Base-by-base conservation (phyloP, 148 eudicot species). In the Rhododendron molle region DNA sequence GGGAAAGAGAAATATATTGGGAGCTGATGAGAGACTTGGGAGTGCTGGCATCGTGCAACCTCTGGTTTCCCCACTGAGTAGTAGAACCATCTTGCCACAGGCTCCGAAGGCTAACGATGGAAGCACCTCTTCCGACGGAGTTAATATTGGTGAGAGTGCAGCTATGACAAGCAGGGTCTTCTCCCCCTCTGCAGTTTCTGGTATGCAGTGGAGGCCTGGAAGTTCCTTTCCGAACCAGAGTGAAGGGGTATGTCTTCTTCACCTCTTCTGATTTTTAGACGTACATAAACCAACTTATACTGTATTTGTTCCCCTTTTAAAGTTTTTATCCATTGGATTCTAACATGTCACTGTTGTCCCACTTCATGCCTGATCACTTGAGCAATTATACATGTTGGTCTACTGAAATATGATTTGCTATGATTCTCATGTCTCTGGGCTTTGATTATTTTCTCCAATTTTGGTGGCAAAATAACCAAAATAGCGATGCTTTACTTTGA, bases 131-230 rank as follows among this genome's bases (percentile, higher is more conserved):
- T 65, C 88, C 87, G 94, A 90, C 49, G 86, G 87, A 88, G 89
- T 88, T 81, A 89, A 83, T 87, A 84, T 85, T 88, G 89, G 87
- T 88, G 95, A 92, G 85, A 89, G 88, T 90, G 90, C 94, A 88
- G 91, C 78, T 83, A 85, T 92, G 91, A 82, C 93, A 84, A 89
- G 93, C 78, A 89, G 96, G 90, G 83, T 93, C 67, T 94, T 94
- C 87, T 90, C 96, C 46, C 86, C 94, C 56, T 89, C 99, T 85
- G 92, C 86, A 52, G 93, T 89, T 88, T 89, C 98, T 87, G 98
- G 98, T 82, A 89, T 93, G 86, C 99, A 96, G 88, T 97, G 99
- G 99, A 92, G 97, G 91, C 96, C 99, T 89, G 99, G 98, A 89
- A 93, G 93, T 84, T 85, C 98, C 86, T 93, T 94, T 77, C 98